Percentiles rank a stretch among this genome's conserved stretches.
These are phyloP conservation scores for Curvularia sp. DNA, from an alignment of 2,329 filamentous ascomycete species.

Conservation along the genomic window DNA sequence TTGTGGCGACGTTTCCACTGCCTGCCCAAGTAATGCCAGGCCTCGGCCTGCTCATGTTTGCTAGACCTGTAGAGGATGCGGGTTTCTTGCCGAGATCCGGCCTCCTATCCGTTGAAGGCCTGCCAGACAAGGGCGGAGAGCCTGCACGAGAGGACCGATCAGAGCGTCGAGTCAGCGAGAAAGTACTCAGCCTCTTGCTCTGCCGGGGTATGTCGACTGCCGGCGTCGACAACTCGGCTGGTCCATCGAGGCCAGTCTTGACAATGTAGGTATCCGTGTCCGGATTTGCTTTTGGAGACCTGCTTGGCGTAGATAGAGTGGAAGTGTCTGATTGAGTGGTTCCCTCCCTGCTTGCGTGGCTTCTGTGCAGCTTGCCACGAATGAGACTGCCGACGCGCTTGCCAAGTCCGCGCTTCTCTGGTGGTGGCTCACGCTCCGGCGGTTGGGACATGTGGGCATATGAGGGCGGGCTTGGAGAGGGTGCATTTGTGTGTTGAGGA, in stretches of 20 bases:
- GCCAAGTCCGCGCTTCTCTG: constrained; percentile 40
- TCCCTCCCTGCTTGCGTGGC: constrained; percentile 15
- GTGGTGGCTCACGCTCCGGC: constrained; percentile 18
- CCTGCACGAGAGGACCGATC: constrained; percentile 48
- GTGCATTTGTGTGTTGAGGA: constrained; percentile 12
- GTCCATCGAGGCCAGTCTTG: constrained; percentile 42
- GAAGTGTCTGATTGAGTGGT: constrained; percentile 8
- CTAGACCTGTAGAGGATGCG: constrained; percentile 41
- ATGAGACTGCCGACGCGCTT: constrained; percentile 46
- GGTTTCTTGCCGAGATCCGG: constrained; percentile 29
- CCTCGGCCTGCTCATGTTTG: constrained; percentile 37
- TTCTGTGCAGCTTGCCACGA: constrained; percentile 35
- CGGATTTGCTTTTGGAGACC: constrained; percentile 12
- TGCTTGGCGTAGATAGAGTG: constrained; percentile 6
- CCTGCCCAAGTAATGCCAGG: constrained; percentile 44
- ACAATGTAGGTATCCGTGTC: constrained; percentile 32
- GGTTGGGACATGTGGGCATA: constrained; percentile 8
- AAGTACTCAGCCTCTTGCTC: constrained; percentile 45
- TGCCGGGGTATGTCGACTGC: constrained; percentile 36
- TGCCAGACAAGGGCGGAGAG: constrained; percentile 49
- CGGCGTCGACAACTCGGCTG: constrained; percentile 32
- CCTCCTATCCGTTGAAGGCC: constrained; percentile 31
- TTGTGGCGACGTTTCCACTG: constrained; percentile 24
- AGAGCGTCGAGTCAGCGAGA: constrained; percentile 50
- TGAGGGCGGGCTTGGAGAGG: constrained; percentile 3